Conservation (phyloP, 2,329 filamentous ascomycete species). For the Domatiomyces globalis region DNA sequence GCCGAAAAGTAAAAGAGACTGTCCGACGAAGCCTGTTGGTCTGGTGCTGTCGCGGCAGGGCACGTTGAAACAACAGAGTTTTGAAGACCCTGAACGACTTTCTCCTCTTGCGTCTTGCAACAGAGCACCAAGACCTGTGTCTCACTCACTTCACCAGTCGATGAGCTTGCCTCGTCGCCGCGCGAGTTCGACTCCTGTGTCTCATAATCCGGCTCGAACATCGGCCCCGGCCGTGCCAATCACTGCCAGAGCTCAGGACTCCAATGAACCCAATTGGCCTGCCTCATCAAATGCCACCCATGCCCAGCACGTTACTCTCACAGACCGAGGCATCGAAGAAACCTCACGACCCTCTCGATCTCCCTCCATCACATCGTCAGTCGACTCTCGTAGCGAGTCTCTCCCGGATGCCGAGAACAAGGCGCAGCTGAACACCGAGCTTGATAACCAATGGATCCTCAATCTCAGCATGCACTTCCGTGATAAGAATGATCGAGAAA, state of each 20-base stretch:
- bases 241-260: constrained; percentile 15
- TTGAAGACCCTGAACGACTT: constrained; percentile 62
- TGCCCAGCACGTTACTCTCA: background rate
- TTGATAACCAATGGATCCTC: constrained; percentile 83
- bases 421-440: constrained; percentile 54
- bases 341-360: constrained; percentile 20
- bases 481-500: constrained; percentile 82
- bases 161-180: constrained; percentile 26
- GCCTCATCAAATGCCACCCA: constrained; percentile 15
- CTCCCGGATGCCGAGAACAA: constrained; percentile 25
- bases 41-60: constrained; percentile 61
- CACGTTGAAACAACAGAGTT: constrained; percentile 71
- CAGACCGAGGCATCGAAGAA: background rate
- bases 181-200: constrained; percentile 29
- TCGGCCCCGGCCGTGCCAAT: constrained; percentile 21
- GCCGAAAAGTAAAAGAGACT: constrained; percentile 3
- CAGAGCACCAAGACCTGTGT: constrained; percentile 58
- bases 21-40: constrained; percentile 38
- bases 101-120: constrained; percentile 49
- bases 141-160: constrained; percentile 32
- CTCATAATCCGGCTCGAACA: constrained; percentile 25
- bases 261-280: background rate
- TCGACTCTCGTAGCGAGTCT: constrained; percentile 10
- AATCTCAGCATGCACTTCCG: constrained; percentile 98
- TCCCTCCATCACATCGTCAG: constrained; percentile 35